Evolutionary conservation across 305 asterid species (phyloP), one percentile per base, ranked within the genome.

Genomic region (Solanum hybrid): DNA sequence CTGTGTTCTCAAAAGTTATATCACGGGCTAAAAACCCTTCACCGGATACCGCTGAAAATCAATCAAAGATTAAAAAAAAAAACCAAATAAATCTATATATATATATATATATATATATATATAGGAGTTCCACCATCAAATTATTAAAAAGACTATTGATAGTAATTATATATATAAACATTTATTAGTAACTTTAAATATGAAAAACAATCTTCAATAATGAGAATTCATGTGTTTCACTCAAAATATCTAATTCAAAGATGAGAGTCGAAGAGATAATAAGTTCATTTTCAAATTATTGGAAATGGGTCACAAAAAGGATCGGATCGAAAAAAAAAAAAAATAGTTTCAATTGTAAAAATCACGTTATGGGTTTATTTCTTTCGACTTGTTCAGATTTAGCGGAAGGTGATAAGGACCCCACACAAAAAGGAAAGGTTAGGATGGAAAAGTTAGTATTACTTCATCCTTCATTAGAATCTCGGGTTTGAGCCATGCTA

Each of bases 1-100:
- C 99, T 14, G 95, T 88, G 94, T 97, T 97, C 92, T 94, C 95
- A 89, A 97, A 90, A 1, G 95, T 90, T 85, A 97, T 35, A 6
- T 36, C 38, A 36, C 98, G 96, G 5, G 98, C 99, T 38, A 97
- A 91, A 89, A 96, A 97, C 3, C 99, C 99, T 20, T 93, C 95
- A 0, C 97, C 97, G 0, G 96, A 92, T 11, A 96, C 98, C 2
- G 98, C 99, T 96, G 98, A 34, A 80, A 17, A 46, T 29, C 40
- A 84, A 84, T 31, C 11, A 40, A 11, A 40, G 46, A 40, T 40
- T 0, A 40, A 11, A 11, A 79, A 5, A 0, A 3, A 51, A 46
- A 46, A 13, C n/a, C 10, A n/a, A 5, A 79, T 11, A n/a, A 79
- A 36, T 36, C 0, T 35, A 35, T 27, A 75, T 16, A 31, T 31